These are phyloP conservation scores for Aciculoconidium aculeatum DNA, from an alignment of 805 yeast species.

Conservation along the genomic window DNA sequence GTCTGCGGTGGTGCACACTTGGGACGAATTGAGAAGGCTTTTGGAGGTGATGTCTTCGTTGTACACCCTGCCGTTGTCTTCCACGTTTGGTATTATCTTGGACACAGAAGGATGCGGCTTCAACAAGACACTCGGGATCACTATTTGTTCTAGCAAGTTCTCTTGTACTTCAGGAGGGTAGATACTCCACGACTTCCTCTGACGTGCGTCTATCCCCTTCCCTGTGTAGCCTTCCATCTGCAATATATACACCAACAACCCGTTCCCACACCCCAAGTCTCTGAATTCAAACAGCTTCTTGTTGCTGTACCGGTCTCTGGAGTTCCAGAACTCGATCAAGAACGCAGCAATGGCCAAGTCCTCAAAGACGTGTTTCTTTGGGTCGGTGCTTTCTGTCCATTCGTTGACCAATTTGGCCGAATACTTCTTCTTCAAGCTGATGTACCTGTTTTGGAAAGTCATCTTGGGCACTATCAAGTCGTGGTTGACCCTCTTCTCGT, in stretches of 20 bases:
- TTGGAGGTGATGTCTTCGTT: conserved; percentile 40
- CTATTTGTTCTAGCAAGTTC: conserved; percentile 64
- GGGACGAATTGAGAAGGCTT: conserved; percentile 43
- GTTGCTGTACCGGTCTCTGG: conserved; percentile 34
- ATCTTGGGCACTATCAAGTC: conserved; percentile 81
- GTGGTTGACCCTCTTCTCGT: conserved; percentile 82
- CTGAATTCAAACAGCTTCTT: conserved; percentile 58
- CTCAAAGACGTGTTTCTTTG: conserved; percentile 92
- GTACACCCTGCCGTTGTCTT: conserved; percentile 58
- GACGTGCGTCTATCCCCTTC: conserved; percentile 82
- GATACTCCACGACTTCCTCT: conserved; percentile 78
- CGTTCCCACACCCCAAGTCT: conserved; percentile 95
- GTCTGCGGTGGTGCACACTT: conserved; percentile 53
- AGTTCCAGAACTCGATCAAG: conserved; percentile 77
- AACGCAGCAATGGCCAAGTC: conserved; percentile 95
- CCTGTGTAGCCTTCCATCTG: conserved; percentile 78
- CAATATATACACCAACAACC: conserved; percentile 71
- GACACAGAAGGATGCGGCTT: conserved; percentile 64
- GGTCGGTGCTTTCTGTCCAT: conserved; percentile 95
- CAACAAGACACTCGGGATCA: conserved; percentile 70
- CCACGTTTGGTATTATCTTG: conserved; percentile 45
- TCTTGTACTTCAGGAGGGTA: conserved; percentile 63
- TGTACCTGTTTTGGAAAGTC: conserved; percentile 76
- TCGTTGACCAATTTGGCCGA: conserved; percentile 66
- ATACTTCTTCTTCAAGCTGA: conserved; percentile 73